Percentiles rank a stretch among this genome's conserved stretches.
phyloP scores from a whole-genome alignment of 192 early-diverging fungal species.

The Chytriomyces sp. region DNA sequence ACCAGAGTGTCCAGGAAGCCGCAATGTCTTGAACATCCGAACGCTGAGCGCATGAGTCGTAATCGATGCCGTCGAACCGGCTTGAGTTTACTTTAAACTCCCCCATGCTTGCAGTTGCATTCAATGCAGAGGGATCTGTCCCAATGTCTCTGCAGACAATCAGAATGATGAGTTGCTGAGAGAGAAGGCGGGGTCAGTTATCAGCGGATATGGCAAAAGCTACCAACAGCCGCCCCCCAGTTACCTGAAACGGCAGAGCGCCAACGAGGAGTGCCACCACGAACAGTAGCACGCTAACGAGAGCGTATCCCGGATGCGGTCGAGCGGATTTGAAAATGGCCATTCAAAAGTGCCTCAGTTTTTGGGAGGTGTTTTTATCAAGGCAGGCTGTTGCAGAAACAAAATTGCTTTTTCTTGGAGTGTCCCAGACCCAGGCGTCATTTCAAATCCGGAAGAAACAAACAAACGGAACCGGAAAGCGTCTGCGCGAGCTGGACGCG shows the following conservation, averaged over 20 bases:
- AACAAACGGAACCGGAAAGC: too few species aligned
- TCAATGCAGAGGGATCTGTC: neutral
- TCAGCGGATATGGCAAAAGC: too few species aligned
- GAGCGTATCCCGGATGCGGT: slow-evolving; percentile 6
- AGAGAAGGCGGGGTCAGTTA: neutral
- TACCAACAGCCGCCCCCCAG: too few species aligned
- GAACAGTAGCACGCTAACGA: neutral
- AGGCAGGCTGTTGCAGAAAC: too few species aligned
- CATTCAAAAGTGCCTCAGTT: too few species aligned
- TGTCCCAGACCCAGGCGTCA: too few species aligned
- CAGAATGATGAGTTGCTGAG: neutral
- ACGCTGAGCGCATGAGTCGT: slow-evolving; percentile 17
- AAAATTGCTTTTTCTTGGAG: too few species aligned
- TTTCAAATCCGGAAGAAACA: too few species aligned
- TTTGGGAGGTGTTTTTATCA: too few species aligned
- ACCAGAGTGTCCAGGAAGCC: neutral
- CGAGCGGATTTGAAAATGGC: neutral
- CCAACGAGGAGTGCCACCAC: neutral
- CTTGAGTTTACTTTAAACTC: neutral
- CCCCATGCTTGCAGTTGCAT: neutral
- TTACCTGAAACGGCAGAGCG: slow-evolving; percentile 16
- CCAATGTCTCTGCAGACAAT: slow-evolving; percentile 16
- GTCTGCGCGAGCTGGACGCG: too few species aligned
- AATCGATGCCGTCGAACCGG: neutral
- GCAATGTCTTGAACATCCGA: neutral